phyloP scores from a whole-genome alignment of 2,329 filamentous ascomycete genomes.

The Emergomyces orientalis region DNA sequence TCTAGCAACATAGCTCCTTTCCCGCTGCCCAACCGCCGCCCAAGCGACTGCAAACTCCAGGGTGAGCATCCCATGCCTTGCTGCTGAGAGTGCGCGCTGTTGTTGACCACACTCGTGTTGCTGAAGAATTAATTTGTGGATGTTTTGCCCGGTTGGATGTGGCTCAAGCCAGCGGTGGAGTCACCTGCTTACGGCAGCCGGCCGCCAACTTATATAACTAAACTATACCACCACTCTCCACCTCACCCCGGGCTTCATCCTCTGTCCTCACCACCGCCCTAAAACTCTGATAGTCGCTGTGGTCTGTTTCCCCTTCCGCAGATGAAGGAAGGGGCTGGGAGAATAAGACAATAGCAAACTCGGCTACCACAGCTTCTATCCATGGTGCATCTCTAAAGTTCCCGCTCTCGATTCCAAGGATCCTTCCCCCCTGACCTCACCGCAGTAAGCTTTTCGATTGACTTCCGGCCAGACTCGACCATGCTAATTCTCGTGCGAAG shows the following conservation, averaged over 20 bases:
- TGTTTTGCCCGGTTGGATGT: background rate
- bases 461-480: no score
- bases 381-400: background rate
- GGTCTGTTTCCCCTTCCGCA: background rate
- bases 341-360: background rate
- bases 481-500: conserved; percentile 3
- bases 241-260: background rate
- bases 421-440: background rate
- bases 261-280: background rate
- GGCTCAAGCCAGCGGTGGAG: background rate
- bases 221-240: background rate
- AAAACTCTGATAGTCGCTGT: background rate
- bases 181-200: background rate
- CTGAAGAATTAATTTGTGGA: background rate
- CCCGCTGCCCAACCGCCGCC: background rate
- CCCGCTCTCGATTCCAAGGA: background rate
- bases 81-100: background rate
- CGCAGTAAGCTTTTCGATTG: background rate
- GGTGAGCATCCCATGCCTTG: no score
- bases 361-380: background rate
- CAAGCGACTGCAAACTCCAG: no score
- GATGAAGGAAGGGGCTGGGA: background rate
- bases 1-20: background rate
- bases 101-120: background rate
- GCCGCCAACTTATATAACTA: background rate